Evolutionary conservation across 2,329 filamentous ascomycete species (phyloP).

Genomic region (Clarireedia sp.): DNA sequence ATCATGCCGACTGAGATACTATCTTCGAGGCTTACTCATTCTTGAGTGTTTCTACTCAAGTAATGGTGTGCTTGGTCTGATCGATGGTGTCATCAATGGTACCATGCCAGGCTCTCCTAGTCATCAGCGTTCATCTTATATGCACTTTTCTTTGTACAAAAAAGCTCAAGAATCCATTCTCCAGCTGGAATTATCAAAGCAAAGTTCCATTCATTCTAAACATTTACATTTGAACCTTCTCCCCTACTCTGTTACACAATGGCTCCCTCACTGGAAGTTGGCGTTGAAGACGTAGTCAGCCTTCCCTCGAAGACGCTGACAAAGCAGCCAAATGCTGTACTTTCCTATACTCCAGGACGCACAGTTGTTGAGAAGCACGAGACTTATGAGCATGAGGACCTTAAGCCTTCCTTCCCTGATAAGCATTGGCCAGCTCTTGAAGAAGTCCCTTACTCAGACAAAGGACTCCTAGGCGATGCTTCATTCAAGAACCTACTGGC

Average conservation of each 20-base stretch:
- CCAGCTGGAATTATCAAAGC: background rate
- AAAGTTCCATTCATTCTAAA: background rate
- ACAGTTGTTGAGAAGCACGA: slow-evolving; percentile 37
- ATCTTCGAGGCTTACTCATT: background rate
- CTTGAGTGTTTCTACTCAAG: background rate
- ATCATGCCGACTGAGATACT: background rate
- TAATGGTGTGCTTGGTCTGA: slow-evolving; percentile 7
- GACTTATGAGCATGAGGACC: slow-evolving; percentile 43
- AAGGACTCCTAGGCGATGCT: slow-evolving; percentile 45
- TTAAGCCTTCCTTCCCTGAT: slow-evolving; percentile 45
- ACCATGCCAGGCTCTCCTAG: background rate
- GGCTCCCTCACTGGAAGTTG: slow-evolving; percentile 17
- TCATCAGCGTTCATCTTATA: slow-evolving; percentile 1
- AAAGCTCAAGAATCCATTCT: no score
- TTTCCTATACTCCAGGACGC: slow-evolving; percentile 35
- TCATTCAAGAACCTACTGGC: slow-evolving; percentile 45
- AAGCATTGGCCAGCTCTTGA: slow-evolving; percentile 42
- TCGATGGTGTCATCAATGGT: slow-evolving; percentile 8
- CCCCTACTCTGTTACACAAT: slow-evolving; percentile 5
- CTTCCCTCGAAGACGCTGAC: slow-evolving; percentile 4
- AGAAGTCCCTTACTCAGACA: slow-evolving; percentile 43
- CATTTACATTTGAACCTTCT: background rate
- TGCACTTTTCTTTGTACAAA: background rate
- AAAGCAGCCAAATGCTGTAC: background rate
- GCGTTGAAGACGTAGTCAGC: slow-evolving; percentile 6